phyloP scores from a whole-genome alignment of 75 land plant genomes.

The Cryptomeria japonica region DNA sequence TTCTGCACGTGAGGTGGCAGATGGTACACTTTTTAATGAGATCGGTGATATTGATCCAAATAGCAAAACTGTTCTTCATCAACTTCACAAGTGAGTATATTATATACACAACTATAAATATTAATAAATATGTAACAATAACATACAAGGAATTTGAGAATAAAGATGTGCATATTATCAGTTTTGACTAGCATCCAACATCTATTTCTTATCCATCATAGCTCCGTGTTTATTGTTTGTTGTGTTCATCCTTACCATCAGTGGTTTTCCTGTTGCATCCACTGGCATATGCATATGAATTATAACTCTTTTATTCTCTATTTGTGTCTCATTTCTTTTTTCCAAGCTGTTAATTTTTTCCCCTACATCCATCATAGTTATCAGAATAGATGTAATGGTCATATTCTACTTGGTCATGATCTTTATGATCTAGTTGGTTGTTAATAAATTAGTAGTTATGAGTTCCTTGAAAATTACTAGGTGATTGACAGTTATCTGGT shows the following conservation, averaged over 20 bases:
- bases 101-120: background rate
- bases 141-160: background rate
- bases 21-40: conserved; percentile 86
- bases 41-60: conserved; percentile 79
- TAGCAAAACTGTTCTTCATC: conserved; percentile 54
- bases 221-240: background rate
- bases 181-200: background rate
- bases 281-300: background rate
- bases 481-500: background rate
- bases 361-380: background rate
- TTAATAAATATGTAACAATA: background rate
- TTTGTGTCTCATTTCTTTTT: background rate
- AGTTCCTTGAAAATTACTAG: background rate
- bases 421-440: background rate
- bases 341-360: background rate
- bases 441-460: background rate
- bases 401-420: background rate
- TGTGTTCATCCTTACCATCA: background rate
- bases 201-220: background rate
- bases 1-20: conserved; percentile 85
- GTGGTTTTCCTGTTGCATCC: background rate
- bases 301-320: background rate
- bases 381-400: background rate
- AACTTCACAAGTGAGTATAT: conserved; percentile 64
- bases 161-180: background rate